Conservation (phyloP, 1,284 basidiomycete species). For the Irpex sp. region DNA sequence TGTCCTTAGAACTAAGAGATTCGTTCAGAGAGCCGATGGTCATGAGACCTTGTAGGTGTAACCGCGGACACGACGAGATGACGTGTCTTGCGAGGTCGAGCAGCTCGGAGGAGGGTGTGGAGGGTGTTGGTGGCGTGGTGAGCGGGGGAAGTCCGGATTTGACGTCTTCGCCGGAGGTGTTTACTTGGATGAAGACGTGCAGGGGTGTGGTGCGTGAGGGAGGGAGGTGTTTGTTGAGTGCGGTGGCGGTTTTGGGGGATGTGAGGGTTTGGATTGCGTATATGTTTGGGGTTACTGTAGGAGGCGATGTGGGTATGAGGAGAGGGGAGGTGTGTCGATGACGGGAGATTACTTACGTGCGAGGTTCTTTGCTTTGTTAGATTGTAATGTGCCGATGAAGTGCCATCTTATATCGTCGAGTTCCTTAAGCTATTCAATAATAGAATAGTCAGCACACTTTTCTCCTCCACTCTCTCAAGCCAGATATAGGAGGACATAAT, state of each 20-base stretch:
- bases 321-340: not conserved
- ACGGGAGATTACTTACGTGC: conserved; percentile 55
- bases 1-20: conserved; percentile 52
- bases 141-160: conserved; percentile 86
- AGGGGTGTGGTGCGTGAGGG: conserved; percentile 42
- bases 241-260: conserved; percentile 79
- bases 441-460: not conserved
- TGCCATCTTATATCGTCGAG: conserved; percentile 91
- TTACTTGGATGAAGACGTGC: conserved; percentile 87
- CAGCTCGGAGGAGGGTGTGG: conserved; percentile 42
- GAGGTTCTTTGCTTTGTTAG: conserved; percentile 92
- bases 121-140: conserved; percentile 13
- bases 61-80: conserved; percentile 66
- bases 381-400: conserved; percentile 93
- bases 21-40: conserved; percentile 87
- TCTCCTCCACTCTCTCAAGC: too few species aligned
- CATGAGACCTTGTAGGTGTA: conserved; percentile 88
- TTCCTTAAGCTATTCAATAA: conserved; percentile 33
- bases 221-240: conserved; percentile 78
- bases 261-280: conserved; percentile 90
- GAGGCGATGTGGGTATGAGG: not conserved
- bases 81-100: conserved; percentile 71
- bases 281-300: conserved; percentile 82
- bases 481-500: too few species aligned
- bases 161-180: conserved; percentile 88